A percentile compares a stretch with the other conserved stretches of the same genome.
Conservation (phyloP, 2,329 filamentous ascomycete species). For the Aspergillus hiratsukae region DNA sequence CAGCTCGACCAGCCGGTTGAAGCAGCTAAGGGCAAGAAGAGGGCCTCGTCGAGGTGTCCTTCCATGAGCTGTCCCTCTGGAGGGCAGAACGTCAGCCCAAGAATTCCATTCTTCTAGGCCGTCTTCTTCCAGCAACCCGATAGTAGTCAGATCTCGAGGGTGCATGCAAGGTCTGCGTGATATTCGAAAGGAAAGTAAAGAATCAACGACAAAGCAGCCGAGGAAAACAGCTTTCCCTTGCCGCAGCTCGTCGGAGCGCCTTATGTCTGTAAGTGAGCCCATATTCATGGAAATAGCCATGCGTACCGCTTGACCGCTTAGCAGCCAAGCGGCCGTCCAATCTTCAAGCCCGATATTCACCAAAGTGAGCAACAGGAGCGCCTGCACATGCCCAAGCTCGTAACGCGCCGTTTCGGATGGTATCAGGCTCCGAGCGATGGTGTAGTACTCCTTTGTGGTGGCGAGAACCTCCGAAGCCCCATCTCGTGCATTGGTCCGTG, state of each 20-base stretch:
- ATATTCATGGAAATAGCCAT: slow-evolving; percentile 41
- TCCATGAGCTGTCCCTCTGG: slow-evolving; percentile 22
- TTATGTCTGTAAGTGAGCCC: slow-evolving; percentile 20
- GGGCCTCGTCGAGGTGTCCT: slow-evolving; percentile 34
- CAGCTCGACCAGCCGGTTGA: slow-evolving; percentile 48
- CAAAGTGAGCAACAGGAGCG: slow-evolving; percentile 44
- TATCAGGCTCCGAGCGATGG: slow-evolving; percentile 33
- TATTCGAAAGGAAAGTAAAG: slow-evolving; percentile 47
- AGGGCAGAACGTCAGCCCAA: slow-evolving; percentile 53
- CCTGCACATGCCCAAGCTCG: slow-evolving; percentile 42
- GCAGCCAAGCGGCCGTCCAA: slow-evolving; percentile 50
- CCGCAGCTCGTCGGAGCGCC: slow-evolving; percentile 27
- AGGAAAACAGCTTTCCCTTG: slow-evolving; percentile 44
- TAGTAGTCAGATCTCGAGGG: slow-evolving; percentile 42
- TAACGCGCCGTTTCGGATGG: slow-evolving; percentile 38
- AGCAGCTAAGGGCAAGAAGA: slow-evolving; percentile 48
- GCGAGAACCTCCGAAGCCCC: slow-evolving; percentile 15
- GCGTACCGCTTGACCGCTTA: slow-evolving; percentile 50
- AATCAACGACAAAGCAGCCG: slow-evolving; percentile 53
- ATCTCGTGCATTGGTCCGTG: slow-evolving; percentile 13
- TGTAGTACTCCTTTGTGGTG: slow-evolving; percentile 33
- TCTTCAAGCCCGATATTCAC: slow-evolving; percentile 47
- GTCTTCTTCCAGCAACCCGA: slow-evolving; percentile 58
- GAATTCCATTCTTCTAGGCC: slow-evolving; percentile 71
- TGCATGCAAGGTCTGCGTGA: slow-evolving; percentile 44